These are phyloP conservation scores for Lactarius trivialis DNA, from an alignment of 768 basidiomycete genomes.

Conservation along the genomic window DNA sequence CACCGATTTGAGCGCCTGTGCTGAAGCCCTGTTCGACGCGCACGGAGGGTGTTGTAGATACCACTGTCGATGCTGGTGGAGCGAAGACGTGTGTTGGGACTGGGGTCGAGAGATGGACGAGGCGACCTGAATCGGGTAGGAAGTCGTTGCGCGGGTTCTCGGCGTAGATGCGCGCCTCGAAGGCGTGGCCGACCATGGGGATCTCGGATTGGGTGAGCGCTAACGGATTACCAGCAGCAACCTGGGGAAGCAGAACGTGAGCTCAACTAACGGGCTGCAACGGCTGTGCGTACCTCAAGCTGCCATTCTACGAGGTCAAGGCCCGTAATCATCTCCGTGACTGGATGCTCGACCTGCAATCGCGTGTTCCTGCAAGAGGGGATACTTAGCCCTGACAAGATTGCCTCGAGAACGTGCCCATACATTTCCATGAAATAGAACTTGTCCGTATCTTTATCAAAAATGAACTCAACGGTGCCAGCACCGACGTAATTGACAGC, in stretches of 20 bases:
- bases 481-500: constrained; percentile 91
- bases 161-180: constrained; percentile 93
- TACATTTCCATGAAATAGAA: constrained; percentile 98
- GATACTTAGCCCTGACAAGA: not conserved
- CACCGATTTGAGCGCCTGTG: constrained; percentile 73
- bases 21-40: constrained; percentile 89
- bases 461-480: constrained; percentile 95
- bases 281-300: constrained; percentile 48
- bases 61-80: constrained; percentile 29
- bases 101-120: constrained; percentile 79
- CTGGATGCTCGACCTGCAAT: constrained; percentile 85
- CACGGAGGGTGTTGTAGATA: constrained; percentile 51
- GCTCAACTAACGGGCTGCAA: not conserved
- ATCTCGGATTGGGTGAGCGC: constrained; percentile 72
- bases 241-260: constrained; percentile 35
- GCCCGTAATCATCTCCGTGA: constrained; percentile 93
- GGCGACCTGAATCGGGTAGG: constrained; percentile 81
- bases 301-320: constrained; percentile 96
- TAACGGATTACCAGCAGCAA: constrained; percentile 83
- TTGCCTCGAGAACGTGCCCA: constrained; percentile 23
- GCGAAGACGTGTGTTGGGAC: constrained; percentile 65
- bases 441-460: constrained; percentile 79
- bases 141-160: constrained; percentile 93
- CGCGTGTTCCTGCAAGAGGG: constrained; percentile 61
- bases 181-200: constrained; percentile 86